Percentiles rank a stretch among this genome's conserved stretches.
These are phyloP conservation scores for Cryphonectria nitschkei DNA, from an alignment of 2,329 filamentous ascomycete genomes.

Conservation along the genomic window DNA sequence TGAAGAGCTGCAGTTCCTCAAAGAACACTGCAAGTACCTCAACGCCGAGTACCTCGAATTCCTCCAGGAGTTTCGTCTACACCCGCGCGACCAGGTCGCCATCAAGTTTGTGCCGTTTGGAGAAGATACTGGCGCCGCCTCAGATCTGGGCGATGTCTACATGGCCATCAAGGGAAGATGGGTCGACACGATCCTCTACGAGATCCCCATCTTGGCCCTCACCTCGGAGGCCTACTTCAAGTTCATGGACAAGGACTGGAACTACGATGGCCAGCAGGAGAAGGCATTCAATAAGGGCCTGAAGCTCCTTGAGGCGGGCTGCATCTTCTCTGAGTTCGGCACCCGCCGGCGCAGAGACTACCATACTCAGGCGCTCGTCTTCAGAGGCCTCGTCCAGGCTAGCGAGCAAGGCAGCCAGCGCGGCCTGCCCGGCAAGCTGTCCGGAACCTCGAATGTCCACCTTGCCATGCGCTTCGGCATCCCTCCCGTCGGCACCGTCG, in stretches of 20 bases:
- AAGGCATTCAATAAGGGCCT: constrained; percentile 82
- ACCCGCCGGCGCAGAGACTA: constrained; percentile 89
- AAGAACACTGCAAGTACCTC: constrained; percentile 80
- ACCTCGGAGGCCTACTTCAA: constrained; percentile 97
- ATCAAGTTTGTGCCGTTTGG: constrained; percentile 65
- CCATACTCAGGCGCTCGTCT: constrained; percentile 90
- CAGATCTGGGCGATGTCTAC: constrained; percentile 73
- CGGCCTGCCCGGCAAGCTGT: constrained; percentile 72
- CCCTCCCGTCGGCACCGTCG: constrained; percentile 81
- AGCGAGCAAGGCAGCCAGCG: constrained; percentile 69
- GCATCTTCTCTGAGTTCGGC: constrained; percentile 91
- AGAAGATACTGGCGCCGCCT: constrained; percentile 63
- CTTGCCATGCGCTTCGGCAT: constrained; percentile 92
- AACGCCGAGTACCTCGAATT: constrained; percentile 77
- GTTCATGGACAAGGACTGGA: constrained; percentile 94
- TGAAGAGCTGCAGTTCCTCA: constrained; percentile 81
- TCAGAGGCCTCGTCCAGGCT: constrained; percentile 81
- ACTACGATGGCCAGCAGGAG: constrained; percentile 82
- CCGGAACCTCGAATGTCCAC: constrained; percentile 95
- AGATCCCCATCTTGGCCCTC: constrained; percentile 90
- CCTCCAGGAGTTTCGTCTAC: constrained; percentile 79
- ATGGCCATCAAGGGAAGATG: constrained; percentile 81
- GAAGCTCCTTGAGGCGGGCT: constrained; percentile 77
- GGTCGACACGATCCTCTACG: constrained; percentile 96
- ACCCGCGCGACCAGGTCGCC: constrained; percentile 78